Conservation (phyloP, 805 yeast species). For the Kodamaea nitidulidarum region DNA sequence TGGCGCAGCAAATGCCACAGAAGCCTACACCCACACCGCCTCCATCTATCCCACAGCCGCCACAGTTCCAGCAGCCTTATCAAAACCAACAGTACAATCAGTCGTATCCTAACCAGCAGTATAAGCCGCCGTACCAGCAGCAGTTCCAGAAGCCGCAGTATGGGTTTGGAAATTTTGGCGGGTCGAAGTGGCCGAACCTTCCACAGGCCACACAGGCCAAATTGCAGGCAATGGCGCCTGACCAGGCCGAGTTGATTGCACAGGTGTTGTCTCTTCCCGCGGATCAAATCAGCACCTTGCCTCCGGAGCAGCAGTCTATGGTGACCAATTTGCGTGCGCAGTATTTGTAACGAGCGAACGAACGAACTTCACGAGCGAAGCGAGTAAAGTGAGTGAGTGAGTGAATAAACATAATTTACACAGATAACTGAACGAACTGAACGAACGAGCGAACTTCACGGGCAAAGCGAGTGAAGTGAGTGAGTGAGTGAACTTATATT, state of each 20-base stretch:
- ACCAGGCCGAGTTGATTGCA: constrained; percentile 54
- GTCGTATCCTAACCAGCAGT: constrained; percentile 5
- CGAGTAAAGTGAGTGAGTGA: too few species aligned
- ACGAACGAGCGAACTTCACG: too few species aligned
- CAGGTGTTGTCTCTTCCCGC: constrained; percentile 50
- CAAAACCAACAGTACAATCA: constrained; percentile 4
- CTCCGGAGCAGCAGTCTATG: constrained; percentile 51
- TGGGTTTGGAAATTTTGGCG: constrained; percentile 5
- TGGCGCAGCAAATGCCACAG: constrained; percentile 5
- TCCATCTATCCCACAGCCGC: constrained; percentile 13
- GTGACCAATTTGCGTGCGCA: constrained; percentile 53
- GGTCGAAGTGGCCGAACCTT: constrained; percentile 40
- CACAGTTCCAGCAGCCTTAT: constrained; percentile 10
- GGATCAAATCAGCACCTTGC: constrained; percentile 47
- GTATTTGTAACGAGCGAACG: constrained; percentile 42
- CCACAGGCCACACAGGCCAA: constrained; percentile 48
- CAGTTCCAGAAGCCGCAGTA: constrained; percentile 3
- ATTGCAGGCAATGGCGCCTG: constrained; percentile 47
- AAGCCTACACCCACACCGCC: constrained; percentile 17
- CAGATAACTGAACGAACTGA: too few species aligned
- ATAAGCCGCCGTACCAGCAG: constrained; percentile 8
- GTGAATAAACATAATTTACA: too few species aligned
- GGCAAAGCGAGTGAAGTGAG: neutral
- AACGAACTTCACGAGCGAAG: too few species aligned
- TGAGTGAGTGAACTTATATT: too few species aligned